Base-by-base conservation (phyloP, 73 alveolate species). In the Paramecium sexaurelia region DNA sequence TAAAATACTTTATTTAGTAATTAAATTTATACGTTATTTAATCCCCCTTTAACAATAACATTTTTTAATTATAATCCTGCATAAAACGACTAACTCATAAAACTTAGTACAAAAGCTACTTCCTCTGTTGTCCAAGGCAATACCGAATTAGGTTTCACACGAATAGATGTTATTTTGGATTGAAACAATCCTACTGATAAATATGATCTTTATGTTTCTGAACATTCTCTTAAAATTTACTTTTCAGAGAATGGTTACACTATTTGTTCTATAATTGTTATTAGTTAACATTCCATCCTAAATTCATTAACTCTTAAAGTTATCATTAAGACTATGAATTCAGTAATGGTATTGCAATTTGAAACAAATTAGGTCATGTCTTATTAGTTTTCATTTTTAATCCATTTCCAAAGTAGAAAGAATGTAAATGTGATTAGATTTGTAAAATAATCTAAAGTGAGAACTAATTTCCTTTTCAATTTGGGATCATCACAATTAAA, bases 301-400 rank as follows among this genome's bases (percentile, higher is more conserved):
- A 78, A 78, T 22, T 78, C 68, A 33, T 78, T 78, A 45, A 78
- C 22, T 45, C 90, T 20, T 78, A 41, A 22, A 33, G 75, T 15
- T 17, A 45, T 37, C 75, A 45, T 9, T 2, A 24, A 78, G 26
- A 78, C 26, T 2, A 37, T 26, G 40, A 61, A 61, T 32, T 78
- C 73, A 1, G 13, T 41, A 22, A 45, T 78, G 4, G 45, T 8
- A 20, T 20, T 61, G 19, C 11, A 41, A 24, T 61, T 19, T 10
- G 40, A 20, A 37, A 78, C 47, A 43, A 29, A 78, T 1, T 37
- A 10, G 7, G 15, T 11, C 89, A 75, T 75, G 29, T 75, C 89
- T 40, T 75, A 17, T 20, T 20, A 26, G 17, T 78, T 40, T 43
- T 41, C 75, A 78, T 41, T 78, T 22, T 41, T 3, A 41, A 78